Percentiles rank a stretch among this genome's conserved stretches.
Conservation (phyloP, 331 rosid genomes). For the Stylosanthes scabra region DNA sequence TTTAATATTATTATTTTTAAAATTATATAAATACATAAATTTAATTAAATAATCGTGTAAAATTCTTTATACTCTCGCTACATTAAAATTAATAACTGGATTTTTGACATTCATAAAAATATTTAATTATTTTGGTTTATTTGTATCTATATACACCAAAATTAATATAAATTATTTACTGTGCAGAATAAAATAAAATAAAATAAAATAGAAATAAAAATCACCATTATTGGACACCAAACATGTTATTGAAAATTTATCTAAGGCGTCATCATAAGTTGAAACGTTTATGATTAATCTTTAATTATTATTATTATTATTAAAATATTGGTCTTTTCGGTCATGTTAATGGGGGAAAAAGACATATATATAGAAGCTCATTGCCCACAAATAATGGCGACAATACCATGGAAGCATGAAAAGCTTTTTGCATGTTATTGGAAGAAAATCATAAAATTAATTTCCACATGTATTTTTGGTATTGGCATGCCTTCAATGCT, state of each 20-base stretch:
- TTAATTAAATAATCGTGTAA: too few species aligned
- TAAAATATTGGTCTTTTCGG: slow-evolving; percentile 3
- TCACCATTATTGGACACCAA: neutral
- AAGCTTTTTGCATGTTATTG: slow-evolving; percentile 37
- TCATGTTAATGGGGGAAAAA: neutral
- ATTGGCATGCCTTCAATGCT: slow-evolving; percentile 40
- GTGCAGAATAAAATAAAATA: neutral
- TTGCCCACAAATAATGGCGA: slow-evolving; percentile 48
- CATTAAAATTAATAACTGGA: too few species aligned
- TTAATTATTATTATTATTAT: neutral
- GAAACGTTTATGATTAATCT: neutral
- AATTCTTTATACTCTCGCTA: too few species aligned
- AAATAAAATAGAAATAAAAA: neutral
- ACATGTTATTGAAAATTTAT: neutral
- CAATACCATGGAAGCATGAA: slow-evolving; percentile 51
- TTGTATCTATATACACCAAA: neutral
- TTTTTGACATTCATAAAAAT: too few species aligned
- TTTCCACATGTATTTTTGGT: slow-evolving; percentile 27
- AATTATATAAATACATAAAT: too few species aligned
- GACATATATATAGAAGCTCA: neutral
- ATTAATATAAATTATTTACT: neutral
- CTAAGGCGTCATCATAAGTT: neutral
- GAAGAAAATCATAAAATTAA: slow-evolving; percentile 46
- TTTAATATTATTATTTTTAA: too few species aligned
- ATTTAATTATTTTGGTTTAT: neutral